Evolutionary conservation across 805 yeast species (phyloP), one percentile per base, ranked within the genome.

Genomic region (Zygotorulaspora chibaensis): DNA sequence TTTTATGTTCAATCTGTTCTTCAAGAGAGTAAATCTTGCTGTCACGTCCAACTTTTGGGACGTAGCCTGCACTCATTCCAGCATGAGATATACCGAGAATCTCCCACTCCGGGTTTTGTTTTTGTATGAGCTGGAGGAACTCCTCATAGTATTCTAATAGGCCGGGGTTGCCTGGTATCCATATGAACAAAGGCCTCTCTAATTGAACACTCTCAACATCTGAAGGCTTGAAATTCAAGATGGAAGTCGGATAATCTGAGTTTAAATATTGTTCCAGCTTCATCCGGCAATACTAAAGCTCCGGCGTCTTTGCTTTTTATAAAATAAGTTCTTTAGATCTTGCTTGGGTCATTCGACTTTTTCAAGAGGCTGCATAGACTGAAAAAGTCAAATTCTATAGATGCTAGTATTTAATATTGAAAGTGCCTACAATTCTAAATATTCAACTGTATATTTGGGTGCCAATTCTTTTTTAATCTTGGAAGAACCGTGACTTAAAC

Each of bases 111-210:
- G 81, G 79, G 42, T 67, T 58, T 28, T 53, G 54, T 18, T 58
- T 56, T 45, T 76, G 76, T 43, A 81, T 51, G 18, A 62, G 54
- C 10, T 66, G 62, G 25, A 84, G 59, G 55, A 80, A 83, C 3
- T 76, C 76, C 15, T 69, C 69, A 61, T 85, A 85, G 63, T 76
- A 85, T 50, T 80, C 81, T 35, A 80, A 71, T 23, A 85, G 63
- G 0, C 91, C 93, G 0, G 93, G 93, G 53, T 85, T 85, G 0
- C 93, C 93, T 0, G 93, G 91, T 5, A 85, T 71, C 51, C 84
- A 72, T 4, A 80, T 72, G 37, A 84, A 60, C 26, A 84, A 53
- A 9, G 71, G 75, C 10, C 29, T 35, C 35, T 28, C 38, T n/a
- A 25, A 28, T 29, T 40, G 29, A 10, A 2, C 12, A 8, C 17